Conservation (phyloP, 257 asterid genomes). For the Handroanthus guayacan region DNA sequence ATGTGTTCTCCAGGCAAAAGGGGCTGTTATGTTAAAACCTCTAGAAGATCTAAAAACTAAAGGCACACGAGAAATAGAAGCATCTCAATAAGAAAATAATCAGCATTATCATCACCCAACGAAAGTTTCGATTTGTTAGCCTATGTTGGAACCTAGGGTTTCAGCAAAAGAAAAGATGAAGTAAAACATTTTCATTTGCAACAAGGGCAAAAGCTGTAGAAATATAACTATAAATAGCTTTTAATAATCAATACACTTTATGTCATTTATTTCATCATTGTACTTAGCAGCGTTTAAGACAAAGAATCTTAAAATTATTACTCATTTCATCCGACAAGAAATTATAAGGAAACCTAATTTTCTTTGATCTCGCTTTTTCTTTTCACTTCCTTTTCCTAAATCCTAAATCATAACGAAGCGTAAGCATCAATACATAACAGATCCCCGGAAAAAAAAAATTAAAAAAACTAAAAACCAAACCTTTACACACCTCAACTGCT, state of each 20-base stretch:
- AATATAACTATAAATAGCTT: neutral
- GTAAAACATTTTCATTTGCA: neutral
- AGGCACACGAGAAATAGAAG: conserved; percentile 1
- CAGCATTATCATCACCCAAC: neutral
- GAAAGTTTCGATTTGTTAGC: neutral
- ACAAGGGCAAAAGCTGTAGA: conserved; percentile 11
- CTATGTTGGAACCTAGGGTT: neutral
- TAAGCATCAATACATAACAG: conserved; percentile 28
- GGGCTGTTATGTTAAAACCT: neutral
- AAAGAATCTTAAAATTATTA: neutral
- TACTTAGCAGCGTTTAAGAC: conserved; percentile 1
- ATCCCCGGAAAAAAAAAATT: conserved; percentile 32
- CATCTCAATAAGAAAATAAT: neutral
- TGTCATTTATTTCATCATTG: neutral
- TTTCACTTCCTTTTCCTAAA: conserved; percentile 12
- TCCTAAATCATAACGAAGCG: conserved; percentile 24
- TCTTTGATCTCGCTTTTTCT: neutral
- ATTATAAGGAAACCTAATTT: neutral
- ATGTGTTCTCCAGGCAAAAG: neutral
- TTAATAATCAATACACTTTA: neutral
- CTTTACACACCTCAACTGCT: conserved; percentile 16
- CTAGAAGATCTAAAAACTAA: neutral
- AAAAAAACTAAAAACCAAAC: neutral
- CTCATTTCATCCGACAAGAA: neutral
- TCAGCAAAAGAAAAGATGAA: neutral